A percentile compares a stretch with the other conserved stretches of the same genome.
Evolutionary conservation across 345 rosid species (phyloP).

Genomic region (Salix viminalis): DNA sequence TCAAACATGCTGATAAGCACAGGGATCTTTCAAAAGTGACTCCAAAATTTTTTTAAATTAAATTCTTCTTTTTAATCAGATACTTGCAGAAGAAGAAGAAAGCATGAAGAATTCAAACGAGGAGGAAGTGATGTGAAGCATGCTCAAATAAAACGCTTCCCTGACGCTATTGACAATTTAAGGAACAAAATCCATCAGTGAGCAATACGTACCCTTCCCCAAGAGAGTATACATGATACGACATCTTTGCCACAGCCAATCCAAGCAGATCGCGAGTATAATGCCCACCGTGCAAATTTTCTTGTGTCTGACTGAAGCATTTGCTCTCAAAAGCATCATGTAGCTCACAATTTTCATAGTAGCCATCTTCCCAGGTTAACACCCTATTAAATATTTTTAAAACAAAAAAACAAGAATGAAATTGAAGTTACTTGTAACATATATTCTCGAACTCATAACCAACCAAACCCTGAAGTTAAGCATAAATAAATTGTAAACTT

Average conservation of each 20-base stretch:
- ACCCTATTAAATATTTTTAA: constrained; percentile 41
- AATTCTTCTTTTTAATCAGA: neutral
- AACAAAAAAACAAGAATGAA: neutral
- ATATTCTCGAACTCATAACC: neutral
- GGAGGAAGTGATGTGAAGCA: neutral
- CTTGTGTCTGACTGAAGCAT: constrained; percentile 35
- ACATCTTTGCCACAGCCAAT: constrained; percentile 85
- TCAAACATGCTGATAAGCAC: neutral
- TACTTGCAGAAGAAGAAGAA: neutral
- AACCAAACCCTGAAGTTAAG: neutral
- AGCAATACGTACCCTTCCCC: constrained; percentile 77
- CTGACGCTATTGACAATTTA: neutral
- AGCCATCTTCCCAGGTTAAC: constrained; percentile 86
- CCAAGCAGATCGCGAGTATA: constrained; percentile 54
- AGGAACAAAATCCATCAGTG: constrained; percentile 1
- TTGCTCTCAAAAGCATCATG: constrained; percentile 37
- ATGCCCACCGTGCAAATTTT: constrained; percentile 34
- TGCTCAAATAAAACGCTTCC: neutral
- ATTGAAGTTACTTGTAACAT: neutral
- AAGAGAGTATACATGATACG: constrained; percentile 71
- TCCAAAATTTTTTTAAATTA: neutral
- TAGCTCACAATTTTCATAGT: constrained; percentile 48
- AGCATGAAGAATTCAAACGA: neutral
- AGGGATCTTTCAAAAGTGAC: neutral
- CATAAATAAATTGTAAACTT: neutral